Evolutionary conservation across 306 rosid species (phyloP), one percentile per base, ranked within the genome.

Genomic region (Cicer pinnatifidum): DNA sequence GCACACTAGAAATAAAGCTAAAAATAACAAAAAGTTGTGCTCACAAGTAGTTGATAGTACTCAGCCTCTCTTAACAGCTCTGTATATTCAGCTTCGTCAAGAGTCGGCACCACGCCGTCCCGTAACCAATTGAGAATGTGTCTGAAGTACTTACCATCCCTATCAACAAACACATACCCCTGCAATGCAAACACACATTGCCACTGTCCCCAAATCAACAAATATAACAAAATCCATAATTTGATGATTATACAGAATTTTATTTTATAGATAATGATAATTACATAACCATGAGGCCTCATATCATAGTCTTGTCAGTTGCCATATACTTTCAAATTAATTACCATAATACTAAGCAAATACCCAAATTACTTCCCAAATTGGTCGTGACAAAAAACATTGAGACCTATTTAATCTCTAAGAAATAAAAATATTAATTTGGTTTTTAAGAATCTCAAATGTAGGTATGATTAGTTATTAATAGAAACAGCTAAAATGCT

Each of bases 111-210:
- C 47, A 83, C 78, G 0, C 97, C 92, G 35, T 93, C 97, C 70
- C 98, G 88, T 57, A 93, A 85, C 97, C 97, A 93, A 83, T 93
- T 93, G 69, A 93, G 98, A 76, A 93, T 88, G 79, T 93, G 97
- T 5, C 98, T 86, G 62, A 93, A 91, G 82, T 89, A 96, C 72
- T 83, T 82, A 38, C 98, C 98, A 80, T 93, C 98, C 78, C 98
- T 85, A 51, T 93, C 98, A 62, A 93, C 79, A 82, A 91, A 91
- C 44, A 91, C 90, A 83, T 76, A 89, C 39, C 96, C 98, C 98
- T 91, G 88, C 81, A 75, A 16, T 51, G 6, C 39, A 66, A 66
- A 43, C 70, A 78, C 41, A 58, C 75, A 76, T 39, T 4, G 48
- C 12, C 50, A 69, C 38, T 56, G 3, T 75, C 28, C 28, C 35